Evolutionary conservation across 768 basidiomycete genomes (phyloP), one percentile per base, ranked within the genome.

Genomic region (Tulasnella sp.): DNA sequence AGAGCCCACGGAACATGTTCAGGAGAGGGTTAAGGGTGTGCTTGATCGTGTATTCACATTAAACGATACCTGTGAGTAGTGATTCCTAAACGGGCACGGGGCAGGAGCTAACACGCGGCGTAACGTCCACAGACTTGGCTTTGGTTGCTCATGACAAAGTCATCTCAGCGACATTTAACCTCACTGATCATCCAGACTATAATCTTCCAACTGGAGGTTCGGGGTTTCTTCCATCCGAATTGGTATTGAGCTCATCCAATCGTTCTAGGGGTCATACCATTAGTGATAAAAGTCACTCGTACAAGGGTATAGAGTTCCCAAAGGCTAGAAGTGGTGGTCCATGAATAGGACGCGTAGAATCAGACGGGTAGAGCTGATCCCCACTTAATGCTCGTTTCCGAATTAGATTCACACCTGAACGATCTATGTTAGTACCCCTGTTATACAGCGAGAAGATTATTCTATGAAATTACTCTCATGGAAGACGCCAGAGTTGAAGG

Each of bases 131-230:
- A 93, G 92, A 88, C 80, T 87, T 92, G 23, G 90, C 91, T 5
- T 87, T 92, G 78, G 91, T 91, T 0, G 88, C 89, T 0, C 92
- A 93, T 81, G 86, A 88, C 20, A 90, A 88, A 0, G 88, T 90
- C 79, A 90, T 91, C 55, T 86, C 87, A 57, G 89, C 87, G 0
- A 88, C 92, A 74, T 80, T 91, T 80, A 84, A 82, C 2, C 85
- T 86, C 0, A 83, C 89, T 39, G 88, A 85, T 5, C 86, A 90
- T n/a, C 82, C 82, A 2, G 78, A 74, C 16, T 90, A 88, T 82
- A 70, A 81, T 9, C 83, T 92, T 35, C 88, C 89, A 0, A 91
- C 91, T 7, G 92, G 92, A 86, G 92, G 92, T 88, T 51, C 51
- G 51, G 3, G 23, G 4, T 4, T 51, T n/a, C 23, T n/a, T n/a